phyloP scores from a whole-genome alignment of 805 yeast genomes.

The Deakozyma indianensis region DNA sequence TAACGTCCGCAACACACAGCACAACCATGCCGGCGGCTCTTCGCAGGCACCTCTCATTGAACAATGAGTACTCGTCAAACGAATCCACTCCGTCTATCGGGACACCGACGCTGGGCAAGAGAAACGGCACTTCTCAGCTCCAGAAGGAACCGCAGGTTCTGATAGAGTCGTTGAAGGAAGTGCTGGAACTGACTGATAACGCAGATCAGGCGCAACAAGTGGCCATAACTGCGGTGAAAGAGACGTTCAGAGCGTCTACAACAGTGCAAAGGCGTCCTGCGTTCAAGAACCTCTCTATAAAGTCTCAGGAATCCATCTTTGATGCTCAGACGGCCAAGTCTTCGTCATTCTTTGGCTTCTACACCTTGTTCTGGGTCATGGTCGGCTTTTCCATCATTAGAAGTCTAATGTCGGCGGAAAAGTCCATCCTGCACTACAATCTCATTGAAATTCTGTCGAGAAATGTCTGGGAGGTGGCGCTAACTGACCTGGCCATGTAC shows the following conservation, averaged over 20 bases:
- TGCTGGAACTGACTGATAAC: not conserved
- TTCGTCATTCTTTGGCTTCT: slow-evolving; percentile 56
- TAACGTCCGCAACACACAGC: too few species aligned
- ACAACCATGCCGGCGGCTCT: not conserved
- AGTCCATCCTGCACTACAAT: slow-evolving; percentile 40
- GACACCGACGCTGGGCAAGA: not conserved
- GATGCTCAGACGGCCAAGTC: slow-evolving; percentile 16
- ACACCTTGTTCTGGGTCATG: slow-evolving; percentile 35
- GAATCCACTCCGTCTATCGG: not conserved
- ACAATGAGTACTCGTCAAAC: not conserved
- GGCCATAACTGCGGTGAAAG: not conserved
- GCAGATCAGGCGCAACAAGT: not conserved
- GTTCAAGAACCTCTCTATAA: not conserved
- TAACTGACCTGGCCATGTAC: slow-evolving; percentile 68
- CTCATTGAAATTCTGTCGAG: slow-evolving; percentile 42
- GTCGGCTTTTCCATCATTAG: slow-evolving; percentile 18
- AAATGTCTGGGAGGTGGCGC: slow-evolving; percentile 52
- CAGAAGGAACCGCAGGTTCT: not conserved
- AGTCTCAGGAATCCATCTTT: slow-evolving; percentile 13
- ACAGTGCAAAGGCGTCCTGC: not conserved
- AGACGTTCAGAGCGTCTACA: not conserved
- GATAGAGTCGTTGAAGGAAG: not conserved
- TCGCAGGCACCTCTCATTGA: not conserved
- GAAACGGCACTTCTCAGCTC: not conserved
- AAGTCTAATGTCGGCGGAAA: slow-evolving; percentile 40